Percentiles rank a stretch among this genome's conserved stretches.
Evolutionary conservation across 2,329 filamentous ascomycete species (phyloP).

Genomic region (Aspergillus sp.): DNA sequence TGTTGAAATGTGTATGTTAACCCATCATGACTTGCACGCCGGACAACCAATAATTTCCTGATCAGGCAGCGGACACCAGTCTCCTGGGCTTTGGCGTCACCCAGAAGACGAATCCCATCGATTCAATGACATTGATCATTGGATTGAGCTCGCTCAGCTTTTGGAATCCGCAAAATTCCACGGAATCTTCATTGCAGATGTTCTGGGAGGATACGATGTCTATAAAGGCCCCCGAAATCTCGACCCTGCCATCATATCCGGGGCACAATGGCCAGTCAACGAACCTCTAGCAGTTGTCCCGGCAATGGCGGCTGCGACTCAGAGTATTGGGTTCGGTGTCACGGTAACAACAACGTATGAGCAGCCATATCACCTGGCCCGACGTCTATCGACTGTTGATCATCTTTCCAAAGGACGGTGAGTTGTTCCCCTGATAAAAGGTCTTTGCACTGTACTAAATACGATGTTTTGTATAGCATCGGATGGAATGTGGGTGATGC

Average conservation of each 20-base stretch:
- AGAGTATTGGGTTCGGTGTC: constrained; percentile 67
- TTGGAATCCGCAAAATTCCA: constrained; percentile 64
- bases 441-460: too few relatives aligned
- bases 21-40: too few relatives aligned
- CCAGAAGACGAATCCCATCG: constrained; percentile 62
- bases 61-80: constrained; percentile 51
- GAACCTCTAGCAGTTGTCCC: constrained; percentile 64
- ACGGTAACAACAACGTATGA: constrained; percentile 69
- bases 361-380: constrained; percentile 65
- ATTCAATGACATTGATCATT: constrained; percentile 62
- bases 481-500: constrained; percentile 54
- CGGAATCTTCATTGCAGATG: constrained; percentile 67
- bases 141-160: constrained; percentile 59
- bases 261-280: constrained; percentile 70
- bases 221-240: constrained; percentile 63
- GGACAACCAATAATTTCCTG: too few relatives aligned
- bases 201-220: constrained; percentile 67
- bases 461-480: constrained; percentile 35
- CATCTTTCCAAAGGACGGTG: constrained; percentile 64
- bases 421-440: constrained; percentile 17
- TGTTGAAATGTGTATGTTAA: constrained; percentile 46
- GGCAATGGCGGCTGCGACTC: constrained; percentile 67
- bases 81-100: constrained; percentile 62
- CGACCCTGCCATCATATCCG: constrained; percentile 59
- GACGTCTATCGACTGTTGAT: constrained; percentile 65